These are phyloP conservation scores for Boletus putidus DNA, from an alignment of 1,284 basidiomycete genomes.

Conservation along the genomic window DNA sequence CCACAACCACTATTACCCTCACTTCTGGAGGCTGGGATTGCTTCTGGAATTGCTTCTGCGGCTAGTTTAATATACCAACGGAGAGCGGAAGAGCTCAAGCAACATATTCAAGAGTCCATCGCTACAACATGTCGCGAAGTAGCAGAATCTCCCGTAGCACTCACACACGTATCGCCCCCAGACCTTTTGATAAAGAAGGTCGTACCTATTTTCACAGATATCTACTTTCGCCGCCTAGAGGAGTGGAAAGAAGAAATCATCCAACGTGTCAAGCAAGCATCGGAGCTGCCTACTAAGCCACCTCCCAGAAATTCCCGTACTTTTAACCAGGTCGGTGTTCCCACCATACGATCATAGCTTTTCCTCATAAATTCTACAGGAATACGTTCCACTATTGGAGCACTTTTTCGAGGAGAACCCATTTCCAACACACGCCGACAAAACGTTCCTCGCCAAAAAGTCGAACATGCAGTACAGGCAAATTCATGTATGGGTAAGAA, in stretches of 20 bases:
- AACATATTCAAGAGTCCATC: background rate
- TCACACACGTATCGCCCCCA: fast-evolving
- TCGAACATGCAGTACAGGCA: background rate
- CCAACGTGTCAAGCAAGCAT: background rate
- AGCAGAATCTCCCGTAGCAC: background rate
- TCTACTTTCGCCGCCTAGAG: background rate
- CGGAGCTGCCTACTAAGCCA: fast-evolving
- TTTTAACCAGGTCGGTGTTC: slow-evolving; percentile 15
- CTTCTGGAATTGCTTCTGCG: background rate
- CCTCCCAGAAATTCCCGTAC: background rate
- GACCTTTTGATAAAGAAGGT: background rate
- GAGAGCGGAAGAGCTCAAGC: background rate
- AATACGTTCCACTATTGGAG: background rate
- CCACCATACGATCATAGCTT: fast-evolving
- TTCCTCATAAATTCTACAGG: background rate
- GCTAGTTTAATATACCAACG: background rate
- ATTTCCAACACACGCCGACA: background rate
- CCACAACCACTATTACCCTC: background rate
- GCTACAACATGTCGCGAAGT: fast-evolving
- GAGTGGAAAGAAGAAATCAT: slow-evolving; percentile 13
- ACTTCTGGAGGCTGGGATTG: background rate
- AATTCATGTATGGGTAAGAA: background rate
- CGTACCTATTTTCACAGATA: fast-evolving
- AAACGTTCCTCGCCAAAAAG: background rate
- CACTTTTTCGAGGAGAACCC: background rate